Conservation (phyloP, 495 filamentous ascomycete species). For the Penicillium paradoxum region DNA sequence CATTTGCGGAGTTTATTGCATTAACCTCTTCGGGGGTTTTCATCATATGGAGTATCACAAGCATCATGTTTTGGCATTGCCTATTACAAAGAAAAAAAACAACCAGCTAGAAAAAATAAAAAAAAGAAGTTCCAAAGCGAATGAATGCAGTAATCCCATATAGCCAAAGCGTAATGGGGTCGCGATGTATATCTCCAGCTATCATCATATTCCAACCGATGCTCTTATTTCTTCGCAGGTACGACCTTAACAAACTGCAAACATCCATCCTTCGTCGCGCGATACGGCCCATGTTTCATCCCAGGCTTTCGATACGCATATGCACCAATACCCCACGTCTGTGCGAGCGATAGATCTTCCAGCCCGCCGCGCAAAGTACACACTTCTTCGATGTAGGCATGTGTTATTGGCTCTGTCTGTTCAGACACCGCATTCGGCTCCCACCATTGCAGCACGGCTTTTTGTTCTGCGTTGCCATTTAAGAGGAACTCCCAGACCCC, state of each 20-base stretch:
- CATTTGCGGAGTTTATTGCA: neutral
- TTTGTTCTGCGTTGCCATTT: slow-evolving; percentile 18
- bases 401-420: slow-evolving; percentile 14
- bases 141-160: neutral
- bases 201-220: too few species aligned
- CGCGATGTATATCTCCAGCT: neutral
- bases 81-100: too few species aligned
- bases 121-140: neutral
- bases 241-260: slow-evolving; percentile 23
- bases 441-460: slow-evolving; percentile 25
- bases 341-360: slow-evolving; percentile 17
- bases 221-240: neutral
- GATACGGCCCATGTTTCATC: slow-evolving; percentile 24
- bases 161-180: neutral
- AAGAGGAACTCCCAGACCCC: slow-evolving; percentile 25
- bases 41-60: neutral
- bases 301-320: slow-evolving; percentile 22
- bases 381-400: slow-evolving; percentile 26
- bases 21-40: neutral
- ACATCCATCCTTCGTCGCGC: slow-evolving; percentile 15
- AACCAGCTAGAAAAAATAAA: neutral
- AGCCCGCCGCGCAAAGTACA: slow-evolving; percentile 23
- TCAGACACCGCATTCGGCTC: slow-evolving; percentile 13
- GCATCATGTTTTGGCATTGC: neutral
- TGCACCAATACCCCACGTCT: slow-evolving; percentile 21